Percentiles rank a stretch among this genome's conserved stretches.
Conservation (phyloP, 2,329 filamentous ascomycete genomes). For the Scedosporium aurantiacum region DNA sequence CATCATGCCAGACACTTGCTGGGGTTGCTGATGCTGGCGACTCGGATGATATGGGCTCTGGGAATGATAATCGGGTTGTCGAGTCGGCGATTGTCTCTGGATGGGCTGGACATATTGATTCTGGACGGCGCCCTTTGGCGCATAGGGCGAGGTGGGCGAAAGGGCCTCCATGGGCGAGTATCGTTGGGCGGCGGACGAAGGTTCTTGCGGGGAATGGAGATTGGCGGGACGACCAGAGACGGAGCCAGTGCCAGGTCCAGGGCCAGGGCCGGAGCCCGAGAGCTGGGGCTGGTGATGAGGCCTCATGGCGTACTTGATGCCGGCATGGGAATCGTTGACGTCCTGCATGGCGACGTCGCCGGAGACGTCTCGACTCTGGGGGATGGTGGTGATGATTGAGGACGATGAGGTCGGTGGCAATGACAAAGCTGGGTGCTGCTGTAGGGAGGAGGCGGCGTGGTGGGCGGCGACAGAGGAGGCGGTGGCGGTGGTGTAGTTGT, state of each 20-base stretch:
- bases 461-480: conserved; percentile 18
- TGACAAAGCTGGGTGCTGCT: conserved; percentile 15
- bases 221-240: conserved; percentile 37
- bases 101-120: conserved; percentile 2
- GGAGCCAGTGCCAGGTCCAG: no score
- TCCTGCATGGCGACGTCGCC: conserved; percentile 82
- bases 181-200: conserved; percentile 74
- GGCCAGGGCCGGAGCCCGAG: conserved; percentile 26
- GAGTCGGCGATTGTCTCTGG: conserved; percentile 68
- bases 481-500: conserved; percentile 11
- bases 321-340: conserved; percentile 67
- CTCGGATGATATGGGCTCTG: conserved; percentile 47
- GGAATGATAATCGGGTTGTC: conserved; percentile 46
- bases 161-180: conserved; percentile 94
- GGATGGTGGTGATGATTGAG: conserved; percentile 38
- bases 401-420: conserved; percentile 23
- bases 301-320: conserved; percentile 75
- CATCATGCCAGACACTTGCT: conserved; percentile 7
- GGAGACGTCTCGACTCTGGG: conserved; percentile 58
- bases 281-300: conserved; percentile 67
- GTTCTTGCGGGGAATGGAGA: conserved; percentile 60
- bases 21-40: conserved; percentile 23
- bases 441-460: conserved; percentile 37
- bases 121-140: conserved; percentile 31
- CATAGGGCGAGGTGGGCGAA: conserved; percentile 71